Evolutionary conservation across 371 early-diverging fungal genomes (phyloP).

Genomic region (Mortierella sp.): DNA sequence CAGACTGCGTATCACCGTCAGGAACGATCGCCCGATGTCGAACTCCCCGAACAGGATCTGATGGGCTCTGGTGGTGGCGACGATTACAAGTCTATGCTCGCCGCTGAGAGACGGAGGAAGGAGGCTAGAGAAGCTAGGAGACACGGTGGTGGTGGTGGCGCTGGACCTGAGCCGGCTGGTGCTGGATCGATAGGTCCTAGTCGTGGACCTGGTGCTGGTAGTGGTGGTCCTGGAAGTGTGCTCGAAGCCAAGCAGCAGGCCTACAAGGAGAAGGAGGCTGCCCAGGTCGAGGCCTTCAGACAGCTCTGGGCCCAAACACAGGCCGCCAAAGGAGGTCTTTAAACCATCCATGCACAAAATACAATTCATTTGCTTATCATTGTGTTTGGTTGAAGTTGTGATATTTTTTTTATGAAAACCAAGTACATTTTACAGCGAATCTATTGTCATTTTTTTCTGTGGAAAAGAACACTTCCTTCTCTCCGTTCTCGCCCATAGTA

Average conservation of each 20-base stretch:
- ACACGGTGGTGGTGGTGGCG: constrained; percentile 20
- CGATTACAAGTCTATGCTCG: constrained; percentile 68
- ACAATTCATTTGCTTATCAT: neutral
- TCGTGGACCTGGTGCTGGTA: constrained; percentile 3
- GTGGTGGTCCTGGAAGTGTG: constrained; percentile 9
- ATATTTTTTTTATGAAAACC: constrained; percentile 2
- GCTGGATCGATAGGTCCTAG: constrained; percentile 3
- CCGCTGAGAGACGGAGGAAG: constrained; percentile 62
- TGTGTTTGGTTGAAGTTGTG: neutral
- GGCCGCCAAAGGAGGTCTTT: constrained; percentile 35
- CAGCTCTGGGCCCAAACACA: constrained; percentile 58
- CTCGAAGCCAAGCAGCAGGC: constrained; percentile 54
- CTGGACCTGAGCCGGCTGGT: neutral
- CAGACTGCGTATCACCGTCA: constrained; percentile 74
- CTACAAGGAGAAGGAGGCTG: constrained; percentile 60
- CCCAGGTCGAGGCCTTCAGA: constrained; percentile 58
- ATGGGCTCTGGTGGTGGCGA: constrained; percentile 66
- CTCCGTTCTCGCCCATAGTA: neutral
- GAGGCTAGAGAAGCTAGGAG: constrained; percentile 63
- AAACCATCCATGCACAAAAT: neutral
- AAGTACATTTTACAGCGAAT: neutral
- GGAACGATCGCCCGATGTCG: constrained; percentile 81
- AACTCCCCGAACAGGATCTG: constrained; percentile 79
- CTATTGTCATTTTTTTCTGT: neutral
- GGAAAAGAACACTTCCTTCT: constrained; percentile 13